phyloP scores from a whole-genome alignment of 495 filamentous ascomycete species.

The Xylaria curta region DNA sequence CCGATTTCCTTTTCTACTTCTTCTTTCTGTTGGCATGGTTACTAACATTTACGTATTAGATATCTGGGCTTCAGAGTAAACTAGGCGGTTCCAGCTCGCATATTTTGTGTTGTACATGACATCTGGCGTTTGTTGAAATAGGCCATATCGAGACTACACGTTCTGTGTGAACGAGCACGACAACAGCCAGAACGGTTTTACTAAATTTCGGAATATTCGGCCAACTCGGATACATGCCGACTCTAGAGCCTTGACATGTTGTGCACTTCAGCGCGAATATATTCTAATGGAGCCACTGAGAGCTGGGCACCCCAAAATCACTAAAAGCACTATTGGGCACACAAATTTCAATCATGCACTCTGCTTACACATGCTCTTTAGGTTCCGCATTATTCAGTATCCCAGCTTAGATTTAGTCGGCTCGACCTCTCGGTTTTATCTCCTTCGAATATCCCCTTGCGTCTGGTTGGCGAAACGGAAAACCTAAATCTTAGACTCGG shows the following conservation, averaged over 20 bases:
- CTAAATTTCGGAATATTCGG: background rate
- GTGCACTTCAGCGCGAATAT: background rate
- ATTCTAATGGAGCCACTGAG: background rate
- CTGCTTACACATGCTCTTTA: slow-evolving; percentile 10
- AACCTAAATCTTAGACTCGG: slow-evolving; percentile 32
- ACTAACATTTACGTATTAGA: too few relatives aligned
- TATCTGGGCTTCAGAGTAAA: too few relatives aligned
- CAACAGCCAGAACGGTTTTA: background rate
- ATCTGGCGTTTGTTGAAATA: background rate
- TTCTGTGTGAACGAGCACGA: background rate
- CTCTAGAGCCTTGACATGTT: background rate
- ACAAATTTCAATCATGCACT: background rate
- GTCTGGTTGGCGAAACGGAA: slow-evolving; percentile 31
- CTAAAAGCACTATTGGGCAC: slow-evolving; percentile 5
- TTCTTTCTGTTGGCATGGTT: too few relatives aligned
- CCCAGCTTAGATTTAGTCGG: slow-evolving; percentile 41
- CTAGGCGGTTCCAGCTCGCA: too few relatives aligned
- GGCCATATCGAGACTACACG: background rate
- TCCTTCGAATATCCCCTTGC: slow-evolving; percentile 33
- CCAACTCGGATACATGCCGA: background rate
- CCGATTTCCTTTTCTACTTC: too few relatives aligned
- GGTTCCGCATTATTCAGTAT: slow-evolving; percentile 23
- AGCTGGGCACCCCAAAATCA: background rate
- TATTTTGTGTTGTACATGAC: too few relatives aligned
- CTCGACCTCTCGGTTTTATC: slow-evolving; percentile 35